These are phyloP conservation scores for Oryza meridionalis DNA, from an alignment of 176 grass and related monocot genomes.

Conservation along the genomic window DNA sequence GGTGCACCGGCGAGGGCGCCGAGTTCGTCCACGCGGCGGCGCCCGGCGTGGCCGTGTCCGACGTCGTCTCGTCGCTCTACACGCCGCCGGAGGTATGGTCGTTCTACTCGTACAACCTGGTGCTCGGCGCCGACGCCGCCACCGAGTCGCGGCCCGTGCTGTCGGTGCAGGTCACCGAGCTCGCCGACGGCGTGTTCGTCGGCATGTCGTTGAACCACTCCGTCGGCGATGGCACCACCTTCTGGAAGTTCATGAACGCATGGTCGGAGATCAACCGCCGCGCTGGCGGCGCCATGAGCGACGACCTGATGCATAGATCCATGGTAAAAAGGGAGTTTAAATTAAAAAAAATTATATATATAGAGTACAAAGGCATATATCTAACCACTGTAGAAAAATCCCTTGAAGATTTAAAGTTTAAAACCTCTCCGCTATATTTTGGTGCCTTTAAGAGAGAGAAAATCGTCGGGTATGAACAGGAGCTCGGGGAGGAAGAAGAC, in stretches of 20 bases:
- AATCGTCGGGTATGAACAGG: too few relatives aligned
- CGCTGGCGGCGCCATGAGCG: background rate
- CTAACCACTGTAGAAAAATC: too few relatives aligned
- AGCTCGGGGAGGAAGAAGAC: too few relatives aligned
- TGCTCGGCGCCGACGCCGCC: background rate
- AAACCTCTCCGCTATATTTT: too few relatives aligned
- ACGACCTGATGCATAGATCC: too few relatives aligned
- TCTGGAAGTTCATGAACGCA: background rate
- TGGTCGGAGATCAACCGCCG: background rate
- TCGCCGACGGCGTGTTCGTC: background rate
- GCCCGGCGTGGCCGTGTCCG: constrained; percentile 14
- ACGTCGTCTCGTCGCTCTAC: background rate
- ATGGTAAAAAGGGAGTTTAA: too few relatives aligned
- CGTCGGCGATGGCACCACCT: background rate
- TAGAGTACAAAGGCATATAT: too few relatives aligned
- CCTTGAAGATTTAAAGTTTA: too few relatives aligned
- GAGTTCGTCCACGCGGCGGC: constrained; percentile 51
- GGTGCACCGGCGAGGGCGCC: constrained; percentile 23
- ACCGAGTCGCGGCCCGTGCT: background rate
- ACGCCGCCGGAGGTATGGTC: background rate
- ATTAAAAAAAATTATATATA: too few relatives aligned
- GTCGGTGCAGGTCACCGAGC: background rate
- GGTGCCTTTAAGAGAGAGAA: too few relatives aligned
- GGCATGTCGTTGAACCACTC: background rate
- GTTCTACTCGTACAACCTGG: background rate